phyloP scores from a whole-genome alignment of 306 rosid species.

The Rosa persica region DNA sequence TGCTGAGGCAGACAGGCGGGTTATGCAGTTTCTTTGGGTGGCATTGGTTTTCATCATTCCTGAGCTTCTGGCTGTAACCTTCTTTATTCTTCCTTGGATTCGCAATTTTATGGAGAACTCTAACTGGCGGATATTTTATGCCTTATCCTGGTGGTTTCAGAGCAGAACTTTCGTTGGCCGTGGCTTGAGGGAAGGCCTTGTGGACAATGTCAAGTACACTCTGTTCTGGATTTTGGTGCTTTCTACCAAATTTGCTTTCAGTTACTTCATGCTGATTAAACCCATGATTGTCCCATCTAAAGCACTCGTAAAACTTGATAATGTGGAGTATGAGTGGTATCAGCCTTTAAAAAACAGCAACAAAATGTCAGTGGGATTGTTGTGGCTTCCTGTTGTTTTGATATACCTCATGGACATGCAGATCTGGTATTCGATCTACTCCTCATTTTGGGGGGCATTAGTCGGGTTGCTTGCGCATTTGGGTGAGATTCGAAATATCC shows the following conservation, averaged over 20 bases:
- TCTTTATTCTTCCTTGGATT: conserved; percentile 82
- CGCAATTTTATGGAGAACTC: conserved; percentile 82
- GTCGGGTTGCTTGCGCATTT: conserved; percentile 86
- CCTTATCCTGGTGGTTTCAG: conserved; percentile 93
- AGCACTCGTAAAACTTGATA: conserved; percentile 41
- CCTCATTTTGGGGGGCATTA: conserved; percentile 79
- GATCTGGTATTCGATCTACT: conserved; percentile 89
- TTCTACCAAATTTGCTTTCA: conserved; percentile 76
- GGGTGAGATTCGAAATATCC: conserved; percentile 93
- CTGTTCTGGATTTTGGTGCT: conserved; percentile 83
- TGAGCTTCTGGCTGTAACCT: conserved; percentile 69
- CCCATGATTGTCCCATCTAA: conserved; percentile 83
- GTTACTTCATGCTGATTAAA: conserved; percentile 86
- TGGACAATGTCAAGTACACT: conserved; percentile 73
- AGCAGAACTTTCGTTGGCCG: conserved; percentile 90
- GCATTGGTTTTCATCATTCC: conserved; percentile 63
- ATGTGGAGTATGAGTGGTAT: conserved; percentile 63
- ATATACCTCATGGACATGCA: conserved; percentile 93
- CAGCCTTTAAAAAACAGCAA: conserved; percentile 51
- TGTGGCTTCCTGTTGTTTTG: conserved; percentile 89
- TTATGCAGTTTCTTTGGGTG: conserved; percentile 61
- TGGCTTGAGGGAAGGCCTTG: conserved; percentile 89
- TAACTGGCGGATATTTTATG: conserved; percentile 80
- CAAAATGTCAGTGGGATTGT: conserved; percentile 59
- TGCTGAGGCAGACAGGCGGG: conserved; percentile 48